phyloP scores from a whole-genome alignment of 192 early-diverging fungal genomes.

The Coemansia sp. region DNA sequence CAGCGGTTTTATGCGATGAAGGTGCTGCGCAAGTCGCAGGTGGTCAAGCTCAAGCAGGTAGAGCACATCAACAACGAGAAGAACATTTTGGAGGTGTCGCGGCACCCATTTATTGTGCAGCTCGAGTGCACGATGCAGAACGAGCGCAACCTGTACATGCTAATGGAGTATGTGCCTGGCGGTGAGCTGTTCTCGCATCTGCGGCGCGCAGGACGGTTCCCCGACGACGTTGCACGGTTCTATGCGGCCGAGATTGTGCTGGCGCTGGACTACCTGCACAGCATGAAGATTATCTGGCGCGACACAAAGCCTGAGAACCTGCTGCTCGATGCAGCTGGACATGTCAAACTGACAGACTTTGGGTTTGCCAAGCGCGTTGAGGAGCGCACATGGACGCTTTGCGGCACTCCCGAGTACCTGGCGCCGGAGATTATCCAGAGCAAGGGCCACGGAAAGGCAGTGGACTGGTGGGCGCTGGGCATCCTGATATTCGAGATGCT shows the following conservation, averaged over 20 bases:
- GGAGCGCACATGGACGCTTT: slow-evolving; percentile 93
- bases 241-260: slow-evolving; percentile 94
- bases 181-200: slow-evolving; percentile 97
- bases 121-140: slow-evolving; percentile 95
- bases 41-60: slow-evolving; percentile 80
- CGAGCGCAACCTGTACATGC: slow-evolving; percentile 90
- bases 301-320: slow-evolving; percentile 95
- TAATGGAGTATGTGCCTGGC: slow-evolving; percentile 93
- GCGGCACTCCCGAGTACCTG: slow-evolving; percentile 96
- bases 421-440: slow-evolving; percentile 97
- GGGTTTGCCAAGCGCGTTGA: slow-evolving; percentile 95
- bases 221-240: slow-evolving; percentile 92
- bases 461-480: slow-evolving; percentile 99
- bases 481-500: slow-evolving; percentile 99
- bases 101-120: slow-evolving; percentile 82
- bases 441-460: slow-evolving; percentile 95
- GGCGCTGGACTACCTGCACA: slow-evolving; percentile 94
- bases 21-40: slow-evolving; percentile 79
- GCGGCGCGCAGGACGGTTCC: slow-evolving; percentile 86
- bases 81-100: slow-evolving; percentile 70
- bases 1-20: slow-evolving; percentile 82
- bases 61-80: slow-evolving; percentile 86
- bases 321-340: slow-evolving; percentile 79
- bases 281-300: slow-evolving; percentile 92
- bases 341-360: slow-evolving; percentile 98